Evolutionary conservation across 2,329 filamentous ascomycete species (phyloP).

Genomic region (Diaporthe caulivora): DNA sequence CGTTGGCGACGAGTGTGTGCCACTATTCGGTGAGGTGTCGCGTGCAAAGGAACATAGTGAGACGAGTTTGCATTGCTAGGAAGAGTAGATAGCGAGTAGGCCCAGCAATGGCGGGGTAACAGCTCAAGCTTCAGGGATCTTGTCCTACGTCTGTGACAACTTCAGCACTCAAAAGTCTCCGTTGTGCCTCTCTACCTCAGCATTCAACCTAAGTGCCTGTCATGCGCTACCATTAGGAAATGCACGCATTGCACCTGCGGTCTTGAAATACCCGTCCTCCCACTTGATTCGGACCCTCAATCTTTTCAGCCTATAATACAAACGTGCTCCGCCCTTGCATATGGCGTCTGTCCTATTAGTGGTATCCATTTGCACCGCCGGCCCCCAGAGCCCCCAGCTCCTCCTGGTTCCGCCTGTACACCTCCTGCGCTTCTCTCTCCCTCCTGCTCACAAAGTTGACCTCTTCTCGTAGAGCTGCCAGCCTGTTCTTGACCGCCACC

Average conservation of each 20-base stretch:
- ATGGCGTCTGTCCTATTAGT: constrained; percentile 45
- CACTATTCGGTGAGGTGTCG: neutral
- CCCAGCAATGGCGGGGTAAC: neutral
- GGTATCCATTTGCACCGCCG: constrained; percentile 53
- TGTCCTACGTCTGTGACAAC: neutral
- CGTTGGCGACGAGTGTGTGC: neutral
- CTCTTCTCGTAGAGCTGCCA: constrained; percentile 84
- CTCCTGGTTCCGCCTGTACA: constrained; percentile 81
- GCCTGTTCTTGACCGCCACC: constrained; percentile 76
- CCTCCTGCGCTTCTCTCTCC: constrained; percentile 91
- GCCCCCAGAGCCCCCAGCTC: constrained; percentile 76
- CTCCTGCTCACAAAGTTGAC: constrained; percentile 83
- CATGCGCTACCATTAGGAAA: too few relatives aligned
- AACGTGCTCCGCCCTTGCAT: neutral
- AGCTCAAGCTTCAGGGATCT: neutral
- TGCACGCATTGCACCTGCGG: neutral
- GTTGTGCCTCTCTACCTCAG: neutral
- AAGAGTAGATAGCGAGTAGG: neutral
- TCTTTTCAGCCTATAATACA: constrained; percentile 8
- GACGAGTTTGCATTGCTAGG: neutral
- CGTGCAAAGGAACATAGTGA: neutral
- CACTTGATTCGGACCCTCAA: neutral
- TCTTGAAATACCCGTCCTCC: neutral
- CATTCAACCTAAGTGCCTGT: neutral
- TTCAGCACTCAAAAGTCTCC: neutral